These are phyloP conservation scores for Rhizopus sp. DNA, from an alignment of 371 early-diverging fungal species.

Conservation along the genomic window DNA sequence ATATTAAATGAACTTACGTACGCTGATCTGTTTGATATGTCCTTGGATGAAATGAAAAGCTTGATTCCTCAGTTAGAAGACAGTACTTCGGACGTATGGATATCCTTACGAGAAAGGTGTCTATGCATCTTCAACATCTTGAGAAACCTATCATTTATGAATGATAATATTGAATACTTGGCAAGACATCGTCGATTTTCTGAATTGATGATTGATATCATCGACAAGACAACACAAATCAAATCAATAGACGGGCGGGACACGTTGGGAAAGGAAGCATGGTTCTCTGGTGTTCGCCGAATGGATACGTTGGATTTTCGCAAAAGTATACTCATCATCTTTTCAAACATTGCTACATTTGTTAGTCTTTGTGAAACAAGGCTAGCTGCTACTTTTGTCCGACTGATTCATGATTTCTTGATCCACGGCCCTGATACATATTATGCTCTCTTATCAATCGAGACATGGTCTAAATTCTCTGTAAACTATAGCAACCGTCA, in stretches of 20 bases:
- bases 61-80: constrained; percentile 46
- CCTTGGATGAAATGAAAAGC: constrained; percentile 58
- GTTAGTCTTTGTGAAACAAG: constrained; percentile 34
- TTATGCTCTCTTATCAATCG: constrained; percentile 57
- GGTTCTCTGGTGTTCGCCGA: constrained; percentile 49
- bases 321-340: constrained; percentile 55
- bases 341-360: constrained; percentile 53
- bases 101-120: constrained; percentile 48
- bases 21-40: constrained; percentile 59
- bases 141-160: constrained; percentile 67
- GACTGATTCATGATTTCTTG: constrained; percentile 55
- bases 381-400: constrained; percentile 42
- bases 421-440: constrained; percentile 58
- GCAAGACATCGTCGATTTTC: constrained; percentile 60
- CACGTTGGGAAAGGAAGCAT: constrained; percentile 27
- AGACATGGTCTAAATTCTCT: constrained; percentile 59
- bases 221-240: constrained; percentile 18
- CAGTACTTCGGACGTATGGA: constrained; percentile 47
- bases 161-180: constrained; percentile 60
- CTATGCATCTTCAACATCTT: constrained; percentile 57
- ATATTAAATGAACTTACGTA: constrained; percentile 20
- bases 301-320: constrained; percentile 63
- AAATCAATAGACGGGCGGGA: constrained; percentile 20
- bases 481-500: constrained; percentile 60
- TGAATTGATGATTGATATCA: constrained; percentile 27